These are phyloP conservation scores for Draba incana DNA, from an alignment of 345 rosid genomes.

Conservation along the genomic window DNA sequence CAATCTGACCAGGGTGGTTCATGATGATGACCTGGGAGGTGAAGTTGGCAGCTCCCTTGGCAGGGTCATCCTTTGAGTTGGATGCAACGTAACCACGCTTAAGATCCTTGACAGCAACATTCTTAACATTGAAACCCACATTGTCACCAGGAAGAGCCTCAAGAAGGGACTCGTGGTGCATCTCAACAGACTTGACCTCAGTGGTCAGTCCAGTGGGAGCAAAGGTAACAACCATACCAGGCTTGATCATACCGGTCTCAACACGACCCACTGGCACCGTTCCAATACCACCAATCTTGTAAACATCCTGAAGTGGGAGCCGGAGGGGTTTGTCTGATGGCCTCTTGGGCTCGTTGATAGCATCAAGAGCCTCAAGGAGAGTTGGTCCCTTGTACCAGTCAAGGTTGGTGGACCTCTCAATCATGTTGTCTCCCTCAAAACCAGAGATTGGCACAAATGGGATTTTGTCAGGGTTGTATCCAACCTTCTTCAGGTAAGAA, in stretches of 20 bases:
- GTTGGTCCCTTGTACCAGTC: conserved; percentile 66
- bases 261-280: conserved; percentile 76
- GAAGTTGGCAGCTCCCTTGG: conserved; percentile 78
- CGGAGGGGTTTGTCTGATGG: conserved; percentile 93
- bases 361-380: conserved; percentile 54
- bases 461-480: conserved; percentile 59
- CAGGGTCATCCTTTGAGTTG: conserved; percentile 88
- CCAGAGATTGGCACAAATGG: conserved; percentile 61
- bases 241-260: conserved; percentile 63
- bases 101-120: conserved; percentile 84
- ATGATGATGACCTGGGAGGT: conserved; percentile 88
- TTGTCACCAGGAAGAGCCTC: conserved; percentile 89
- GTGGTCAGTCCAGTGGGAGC: conserved; percentile 78
- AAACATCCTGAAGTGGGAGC: conserved; percentile 68
- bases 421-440: conserved; percentile 64
- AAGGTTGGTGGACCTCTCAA: conserved; percentile 57
- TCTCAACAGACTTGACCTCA: conserved; percentile 92
- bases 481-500: conserved; percentile 64
- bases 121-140: conserved; percentile 85
- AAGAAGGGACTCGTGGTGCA: conserved; percentile 82
- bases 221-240: conserved; percentile 78
- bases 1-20: conserved; percentile 94
- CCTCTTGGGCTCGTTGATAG: conserved; percentile 68
- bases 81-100: conserved; percentile 85
- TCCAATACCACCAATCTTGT: conserved; percentile 71